Evolutionary conservation across 768 basidiomycete genomes (phyloP).

Genomic region (Pleurotus tuber-regium): DNA sequence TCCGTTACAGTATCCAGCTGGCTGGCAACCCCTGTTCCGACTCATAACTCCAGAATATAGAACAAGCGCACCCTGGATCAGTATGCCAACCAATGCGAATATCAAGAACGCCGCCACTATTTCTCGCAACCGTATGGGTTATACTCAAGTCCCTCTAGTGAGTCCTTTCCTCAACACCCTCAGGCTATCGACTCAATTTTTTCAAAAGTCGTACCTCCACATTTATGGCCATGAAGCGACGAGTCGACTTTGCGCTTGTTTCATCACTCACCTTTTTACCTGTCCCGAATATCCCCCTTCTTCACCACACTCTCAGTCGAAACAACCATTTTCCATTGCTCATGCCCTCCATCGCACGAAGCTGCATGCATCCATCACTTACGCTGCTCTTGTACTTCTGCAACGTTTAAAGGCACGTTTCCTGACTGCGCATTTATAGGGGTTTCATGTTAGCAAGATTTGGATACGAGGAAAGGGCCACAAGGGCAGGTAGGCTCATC

Average conservation of each 20-base stretch:
- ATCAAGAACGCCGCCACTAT: background rate
- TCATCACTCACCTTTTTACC: conserved; percentile 82
- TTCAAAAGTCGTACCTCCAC: conserved; percentile 17
- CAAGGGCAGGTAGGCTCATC: too few relatives aligned
- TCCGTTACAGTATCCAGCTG: too few relatives aligned
- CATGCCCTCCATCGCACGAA: conserved; percentile 86
- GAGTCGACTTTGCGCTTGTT: conserved; percentile 68
- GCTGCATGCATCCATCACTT: conserved; percentile 67
- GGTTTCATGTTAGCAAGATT: too few relatives aligned
- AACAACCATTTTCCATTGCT: conserved; percentile 76
- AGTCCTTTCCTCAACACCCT: too few relatives aligned
- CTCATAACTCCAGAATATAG: conserved; percentile 4
- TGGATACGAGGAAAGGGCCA: too few relatives aligned
- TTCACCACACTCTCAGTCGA: conserved; percentile 52
- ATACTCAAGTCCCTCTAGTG: background rate
- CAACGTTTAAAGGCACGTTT: conserved; percentile 86
- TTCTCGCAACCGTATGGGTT: background rate
- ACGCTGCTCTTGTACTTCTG: conserved; percentile 66
- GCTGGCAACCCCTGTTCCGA: conserved; percentile 2
- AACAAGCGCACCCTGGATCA: conserved; percentile 11
- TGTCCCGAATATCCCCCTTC: conserved; percentile 80
- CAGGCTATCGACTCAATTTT: conserved; percentile 15
- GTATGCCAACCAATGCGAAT: conserved; percentile 6
- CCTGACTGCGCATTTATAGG: too few relatives aligned
- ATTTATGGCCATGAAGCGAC: conserved; percentile 74